Evolutionary conservation across 1,139 yeast genomes (phyloP).

Genomic region (Hemisphaericaspora lyxosophila): DNA sequence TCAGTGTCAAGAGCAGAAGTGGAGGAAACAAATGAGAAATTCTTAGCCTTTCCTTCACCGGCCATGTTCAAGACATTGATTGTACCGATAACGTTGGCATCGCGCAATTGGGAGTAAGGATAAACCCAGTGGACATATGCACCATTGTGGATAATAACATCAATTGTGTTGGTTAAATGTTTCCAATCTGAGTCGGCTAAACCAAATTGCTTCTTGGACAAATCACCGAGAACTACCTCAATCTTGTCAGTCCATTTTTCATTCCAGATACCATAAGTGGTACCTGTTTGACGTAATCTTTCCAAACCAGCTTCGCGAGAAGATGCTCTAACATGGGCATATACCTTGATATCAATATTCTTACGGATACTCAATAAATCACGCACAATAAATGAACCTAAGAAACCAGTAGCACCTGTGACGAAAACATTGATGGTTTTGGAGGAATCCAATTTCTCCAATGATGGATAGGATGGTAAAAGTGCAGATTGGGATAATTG

Average conservation of each 20-base stretch:
- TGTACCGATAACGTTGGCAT: constrained; percentile 89
- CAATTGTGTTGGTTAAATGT: constrained; percentile 56
- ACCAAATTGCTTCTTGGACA: constrained; percentile 73
- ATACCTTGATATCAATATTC: constrained; percentile 52
- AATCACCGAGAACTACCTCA: constrained; percentile 79
- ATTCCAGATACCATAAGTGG: constrained; percentile 85
- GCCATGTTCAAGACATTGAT: constrained; percentile 82
- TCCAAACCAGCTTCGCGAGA: constrained; percentile 66
- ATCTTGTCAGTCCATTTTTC: constrained; percentile 57
- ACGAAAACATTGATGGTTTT: constrained; percentile 66
- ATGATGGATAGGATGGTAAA: constrained; percentile 34
- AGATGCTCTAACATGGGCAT: constrained; percentile 89
- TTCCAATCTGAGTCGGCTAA: constrained; percentile 58
- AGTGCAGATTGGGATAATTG: constrained; percentile 50
- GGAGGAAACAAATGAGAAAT: constrained; percentile 89
- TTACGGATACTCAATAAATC: constrained; percentile 60
- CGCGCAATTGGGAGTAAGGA: constrained; percentile 87
- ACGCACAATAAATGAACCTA: constrained; percentile 83
- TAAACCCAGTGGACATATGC: constrained; percentile 99
- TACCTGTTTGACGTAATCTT: constrained; percentile 74
- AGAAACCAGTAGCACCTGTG: constrained; percentile 96
- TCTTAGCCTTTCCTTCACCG: constrained; percentile 77
- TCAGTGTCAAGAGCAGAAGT: constrained; percentile 90
- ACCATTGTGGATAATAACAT: constrained; percentile 91
- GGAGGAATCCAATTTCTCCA: constrained; percentile 28